phyloP scores from a whole-genome alignment of 2,329 filamentous ascomycete genomes.

The Drechslera avenae region DNA sequence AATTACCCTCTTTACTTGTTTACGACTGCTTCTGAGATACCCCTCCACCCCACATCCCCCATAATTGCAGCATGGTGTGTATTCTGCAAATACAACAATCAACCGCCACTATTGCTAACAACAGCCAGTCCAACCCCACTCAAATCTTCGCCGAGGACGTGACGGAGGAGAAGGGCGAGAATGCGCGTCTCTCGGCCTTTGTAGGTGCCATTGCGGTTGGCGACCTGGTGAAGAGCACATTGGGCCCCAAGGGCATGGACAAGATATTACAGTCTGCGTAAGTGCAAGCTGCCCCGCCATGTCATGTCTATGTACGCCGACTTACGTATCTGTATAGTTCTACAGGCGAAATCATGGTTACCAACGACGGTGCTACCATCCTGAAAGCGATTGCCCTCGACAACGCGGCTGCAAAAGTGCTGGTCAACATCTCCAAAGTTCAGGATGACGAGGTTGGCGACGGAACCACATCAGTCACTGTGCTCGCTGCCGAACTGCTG shows the following conservation, averaged over 20 bases:
- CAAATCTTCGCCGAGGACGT: constrained; percentile 98
- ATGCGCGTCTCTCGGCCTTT: constrained; percentile 97
- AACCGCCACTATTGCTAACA: constrained; percentile 16
- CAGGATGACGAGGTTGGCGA: constrained; percentile 99
- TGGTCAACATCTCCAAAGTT: constrained; percentile 99
- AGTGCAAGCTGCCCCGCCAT: constrained; percentile 45
- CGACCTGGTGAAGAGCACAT: constrained; percentile 94
- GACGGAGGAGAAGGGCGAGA: constrained; percentile 97
- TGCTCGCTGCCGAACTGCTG: constrained; percentile 91
- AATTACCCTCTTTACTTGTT: constrained; percentile 40
- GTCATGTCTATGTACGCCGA: constrained; percentile 13
- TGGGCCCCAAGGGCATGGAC: constrained; percentile 98
- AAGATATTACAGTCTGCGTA: constrained; percentile 96
- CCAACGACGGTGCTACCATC: constrained; percentile 97
- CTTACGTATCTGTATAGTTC: constrained; percentile 62
- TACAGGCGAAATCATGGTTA: constrained; percentile 96
- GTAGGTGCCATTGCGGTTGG: constrained; percentile 98
- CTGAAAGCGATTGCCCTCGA: constrained; percentile 98
- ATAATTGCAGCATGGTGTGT: constrained; percentile 40
- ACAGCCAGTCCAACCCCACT: constrained; percentile 70
- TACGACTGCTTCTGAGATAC: constrained; percentile 3
- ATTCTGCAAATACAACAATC: not conserved
- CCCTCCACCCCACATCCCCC: too few relatives aligned
- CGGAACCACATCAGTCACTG: constrained; percentile 96
- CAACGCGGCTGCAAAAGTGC: constrained; percentile 95